Conservation (phyloP, 1,284 basidiomycete species). For the Heliocybe sulcata region DNA sequence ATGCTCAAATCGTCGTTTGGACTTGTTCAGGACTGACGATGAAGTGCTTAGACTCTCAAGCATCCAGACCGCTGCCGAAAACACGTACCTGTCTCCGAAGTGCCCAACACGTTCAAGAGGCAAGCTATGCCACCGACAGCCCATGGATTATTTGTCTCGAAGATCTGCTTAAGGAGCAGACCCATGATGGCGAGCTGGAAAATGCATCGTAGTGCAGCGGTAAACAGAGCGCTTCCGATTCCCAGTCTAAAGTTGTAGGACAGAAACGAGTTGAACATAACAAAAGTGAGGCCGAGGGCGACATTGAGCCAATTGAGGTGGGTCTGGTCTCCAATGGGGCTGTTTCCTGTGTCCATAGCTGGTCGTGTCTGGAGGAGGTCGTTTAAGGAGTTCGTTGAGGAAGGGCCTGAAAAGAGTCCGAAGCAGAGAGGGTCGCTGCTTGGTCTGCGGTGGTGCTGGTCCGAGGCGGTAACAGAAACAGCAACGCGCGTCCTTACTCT, state of each 20-base stretch:
- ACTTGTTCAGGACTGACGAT: conserved; percentile 58
- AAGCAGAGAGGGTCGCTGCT: background rate
- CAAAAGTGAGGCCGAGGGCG: conserved; percentile 64
- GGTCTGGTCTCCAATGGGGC: background rate
- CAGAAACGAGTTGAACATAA: conserved; percentile 57
- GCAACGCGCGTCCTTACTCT: background rate
- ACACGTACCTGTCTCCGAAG: conserved; percentile 50
- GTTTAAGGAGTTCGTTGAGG: background rate
- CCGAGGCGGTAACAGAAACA: background rate
- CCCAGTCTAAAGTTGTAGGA: conserved; percentile 62
- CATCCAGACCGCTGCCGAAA: background rate
- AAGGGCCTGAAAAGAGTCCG: too few relatives aligned
- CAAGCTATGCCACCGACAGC: conserved; percentile 69
- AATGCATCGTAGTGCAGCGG: conserved; percentile 68
- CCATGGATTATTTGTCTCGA: conserved; percentile 68
- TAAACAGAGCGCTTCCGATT: conserved; percentile 59
- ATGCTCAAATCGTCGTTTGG: conserved; percentile 60
- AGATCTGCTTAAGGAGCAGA: conserved; percentile 64
- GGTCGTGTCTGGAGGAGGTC: background rate
- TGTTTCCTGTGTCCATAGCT: background rate
- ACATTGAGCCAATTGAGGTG: background rate
- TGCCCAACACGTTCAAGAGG: conserved; percentile 68
- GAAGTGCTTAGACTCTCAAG: conserved; percentile 13
- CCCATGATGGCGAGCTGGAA: conserved; percentile 72
- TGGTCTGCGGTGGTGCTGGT: background rate